These are phyloP conservation scores for Didymella segeticola DNA, from an alignment of 2,329 filamentous ascomycete genomes.

Conservation along the genomic window DNA sequence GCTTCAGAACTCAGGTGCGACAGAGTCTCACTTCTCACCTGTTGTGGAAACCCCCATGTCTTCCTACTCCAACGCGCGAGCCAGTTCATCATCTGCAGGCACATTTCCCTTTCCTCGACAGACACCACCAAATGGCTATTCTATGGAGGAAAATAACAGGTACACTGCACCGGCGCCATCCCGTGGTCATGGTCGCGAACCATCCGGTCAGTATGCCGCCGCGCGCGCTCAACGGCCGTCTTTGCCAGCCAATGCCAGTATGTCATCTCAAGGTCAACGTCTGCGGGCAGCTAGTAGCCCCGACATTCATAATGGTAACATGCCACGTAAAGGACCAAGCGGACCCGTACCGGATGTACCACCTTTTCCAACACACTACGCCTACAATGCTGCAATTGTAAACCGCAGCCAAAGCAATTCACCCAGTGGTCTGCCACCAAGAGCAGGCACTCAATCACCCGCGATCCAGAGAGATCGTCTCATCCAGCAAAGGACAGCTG, in stretches of 20 bases:
- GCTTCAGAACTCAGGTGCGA: constrained; percentile 68
- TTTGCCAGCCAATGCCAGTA: constrained; percentile 69
- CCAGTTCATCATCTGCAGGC: constrained; percentile 73
- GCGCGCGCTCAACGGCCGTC: constrained; percentile 79
- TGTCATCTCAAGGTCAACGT: constrained; percentile 55
- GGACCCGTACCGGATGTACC: constrained; percentile 53
- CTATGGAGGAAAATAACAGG: constrained; percentile 75
- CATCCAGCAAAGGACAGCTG: constrained; percentile 48
- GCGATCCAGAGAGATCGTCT: constrained; percentile 68
- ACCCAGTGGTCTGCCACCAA: constrained; percentile 72
- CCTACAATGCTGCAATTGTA: constrained; percentile 65
- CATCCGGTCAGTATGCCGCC: constrained; percentile 70
- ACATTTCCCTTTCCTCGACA: constrained; percentile 84
- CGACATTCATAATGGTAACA: constrained; percentile 75
- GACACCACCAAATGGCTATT: constrained; percentile 72
- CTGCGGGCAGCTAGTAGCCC: constrained; percentile 94
- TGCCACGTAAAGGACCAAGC: constrained; percentile 64
- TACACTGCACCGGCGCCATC: constrained; percentile 90
- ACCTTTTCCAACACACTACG: constrained; percentile 64
- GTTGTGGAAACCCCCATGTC: constrained; percentile 79
- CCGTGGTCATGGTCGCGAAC: constrained; percentile 75
- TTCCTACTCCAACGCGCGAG: constrained; percentile 61
- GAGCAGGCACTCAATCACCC: constrained; percentile 74
- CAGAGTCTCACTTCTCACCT: constrained; percentile 95
- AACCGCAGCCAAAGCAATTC: constrained; percentile 84